Base-by-base conservation (phyloP, 305 asterid species). In the Fraxinus velutina region DNA sequence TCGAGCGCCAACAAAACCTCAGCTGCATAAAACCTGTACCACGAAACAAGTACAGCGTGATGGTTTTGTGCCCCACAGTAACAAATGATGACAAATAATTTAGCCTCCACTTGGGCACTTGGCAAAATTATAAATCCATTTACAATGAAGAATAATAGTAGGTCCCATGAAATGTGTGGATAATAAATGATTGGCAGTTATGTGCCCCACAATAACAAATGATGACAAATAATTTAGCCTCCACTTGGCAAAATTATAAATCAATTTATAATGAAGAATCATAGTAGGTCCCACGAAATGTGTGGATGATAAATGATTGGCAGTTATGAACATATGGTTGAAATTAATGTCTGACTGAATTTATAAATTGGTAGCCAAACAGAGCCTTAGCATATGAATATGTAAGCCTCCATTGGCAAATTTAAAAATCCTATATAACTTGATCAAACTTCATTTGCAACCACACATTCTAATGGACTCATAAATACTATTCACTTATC, bases 1-100 rank as follows among this genome's bases (percentile, higher is more conserved):
- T 96, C 99, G 0, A 96, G 91, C 12, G 98, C 98, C 85, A 96
- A 70, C n/a, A 94, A 90, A 85, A 94, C 97, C 89, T 96, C 99
- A 2, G 99, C 99, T 29, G 99, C 98, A 77, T 96, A 96, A 86
- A 96, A 96, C 84, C 99, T 96, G 94, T 47, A 74, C 15, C 68
- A 9, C 8, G 62, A 47, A 75, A 82, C 76, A 70, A 32, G 72
- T 24, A 62, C 6, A 36, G 50, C 34, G n/a, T 50, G 39, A 74
- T 32, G 32, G n/a, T 68, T 68, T 30, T 27, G 9, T 12, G 21
- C 37, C 74, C 37, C 27, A 62, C 32, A 37, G 30, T 6, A 32
- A 27, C 29, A 22, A 60, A 60, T 42, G 52, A 42, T 42, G 52
- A 10, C 52, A 42, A 42, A 42, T 42, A 10, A 42, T 42, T 42